These are phyloP conservation scores for Pseudocohnilembus persalinus DNA, from an alignment of 169 alveolate genomes.

Conservation along the genomic window DNA sequence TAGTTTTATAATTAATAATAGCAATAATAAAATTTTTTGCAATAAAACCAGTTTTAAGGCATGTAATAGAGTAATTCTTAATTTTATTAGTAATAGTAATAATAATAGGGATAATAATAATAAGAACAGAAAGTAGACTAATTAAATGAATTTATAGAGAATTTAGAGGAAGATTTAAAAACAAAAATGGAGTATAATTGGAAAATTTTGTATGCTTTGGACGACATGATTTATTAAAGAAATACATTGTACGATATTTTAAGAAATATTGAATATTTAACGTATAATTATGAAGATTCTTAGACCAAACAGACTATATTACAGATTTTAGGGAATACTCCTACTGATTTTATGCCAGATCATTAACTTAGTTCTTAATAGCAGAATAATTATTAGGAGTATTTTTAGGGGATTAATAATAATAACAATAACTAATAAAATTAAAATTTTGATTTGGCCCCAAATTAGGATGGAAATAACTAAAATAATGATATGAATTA, in stretches of 20 bases:
- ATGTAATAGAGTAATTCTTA: no score
- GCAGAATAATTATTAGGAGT: background rate
- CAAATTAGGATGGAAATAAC: no score
- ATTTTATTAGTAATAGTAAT: no score
- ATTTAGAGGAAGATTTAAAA: conserved; percentile 22
- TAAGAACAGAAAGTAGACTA: conserved; percentile 6
- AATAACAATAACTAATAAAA: no score
- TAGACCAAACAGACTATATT: background rate
- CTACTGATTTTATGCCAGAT: background rate
- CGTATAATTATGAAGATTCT: conserved; percentile 7
- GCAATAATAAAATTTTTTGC: conserved; percentile 16
- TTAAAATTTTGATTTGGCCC: no score
- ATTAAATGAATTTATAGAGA: conserved; percentile 3
- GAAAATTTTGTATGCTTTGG: conserved; percentile 37
- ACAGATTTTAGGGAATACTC: background rate
- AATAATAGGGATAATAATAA: no score
- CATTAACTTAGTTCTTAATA: background rate
- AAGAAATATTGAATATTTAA: conserved; percentile 21
- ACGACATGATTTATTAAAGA: conserved; percentile 22
- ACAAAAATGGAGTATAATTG: conserved; percentile 41
- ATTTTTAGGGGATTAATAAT: no score
- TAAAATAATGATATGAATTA: no score
- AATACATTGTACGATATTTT: conserved; percentile 17
- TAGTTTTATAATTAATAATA: background rate
- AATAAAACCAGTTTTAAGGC: no score